Percentiles rank a stretch among this genome's conserved stretches.
phyloP scores from a whole-genome alignment of 176 grass and related monocot genomes.

The Bolboschoenus planiculmis region DNA sequence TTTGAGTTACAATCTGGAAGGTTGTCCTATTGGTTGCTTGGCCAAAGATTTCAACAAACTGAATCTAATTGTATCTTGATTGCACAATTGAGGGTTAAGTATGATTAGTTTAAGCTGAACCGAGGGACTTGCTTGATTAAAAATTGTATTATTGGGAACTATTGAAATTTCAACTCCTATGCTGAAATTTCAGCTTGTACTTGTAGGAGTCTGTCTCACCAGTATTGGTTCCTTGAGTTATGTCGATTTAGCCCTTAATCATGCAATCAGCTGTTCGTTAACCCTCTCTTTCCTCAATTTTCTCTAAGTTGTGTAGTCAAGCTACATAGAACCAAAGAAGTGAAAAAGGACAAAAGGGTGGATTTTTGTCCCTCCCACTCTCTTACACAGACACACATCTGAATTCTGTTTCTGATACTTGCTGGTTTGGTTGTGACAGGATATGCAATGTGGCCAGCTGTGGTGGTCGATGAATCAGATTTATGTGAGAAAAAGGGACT shows the following conservation, averaged over 20 bases:
- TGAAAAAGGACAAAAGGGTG: neutral
- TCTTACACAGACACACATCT: neutral
- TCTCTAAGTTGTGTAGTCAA: neutral
- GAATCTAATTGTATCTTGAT: constrained; percentile 4
- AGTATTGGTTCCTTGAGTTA: neutral
- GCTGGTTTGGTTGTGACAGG: constrained; percentile 51
- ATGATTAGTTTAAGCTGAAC: neutral
- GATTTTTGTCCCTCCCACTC: neutral
- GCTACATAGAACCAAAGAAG: neutral
- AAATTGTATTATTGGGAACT: neutral
- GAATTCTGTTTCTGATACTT: constrained; percentile 4
- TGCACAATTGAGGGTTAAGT: constrained; percentile 12
- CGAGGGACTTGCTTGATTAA: neutral
- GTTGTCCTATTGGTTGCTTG: neutral
- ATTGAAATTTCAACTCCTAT: neutral
- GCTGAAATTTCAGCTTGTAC: neutral
- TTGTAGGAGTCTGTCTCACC: neutral
- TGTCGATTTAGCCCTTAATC: neutral
- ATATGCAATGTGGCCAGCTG: constrained; percentile 97
- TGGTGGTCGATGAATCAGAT: constrained; percentile 81
- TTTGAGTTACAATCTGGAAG: neutral
- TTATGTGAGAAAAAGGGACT: constrained; percentile 42
- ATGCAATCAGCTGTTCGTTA: neutral
- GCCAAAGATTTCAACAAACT: neutral
- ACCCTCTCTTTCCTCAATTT: neutral